Base-by-base conservation (phyloP, 306 rosid genomes). In the Delonix regia region DNA sequence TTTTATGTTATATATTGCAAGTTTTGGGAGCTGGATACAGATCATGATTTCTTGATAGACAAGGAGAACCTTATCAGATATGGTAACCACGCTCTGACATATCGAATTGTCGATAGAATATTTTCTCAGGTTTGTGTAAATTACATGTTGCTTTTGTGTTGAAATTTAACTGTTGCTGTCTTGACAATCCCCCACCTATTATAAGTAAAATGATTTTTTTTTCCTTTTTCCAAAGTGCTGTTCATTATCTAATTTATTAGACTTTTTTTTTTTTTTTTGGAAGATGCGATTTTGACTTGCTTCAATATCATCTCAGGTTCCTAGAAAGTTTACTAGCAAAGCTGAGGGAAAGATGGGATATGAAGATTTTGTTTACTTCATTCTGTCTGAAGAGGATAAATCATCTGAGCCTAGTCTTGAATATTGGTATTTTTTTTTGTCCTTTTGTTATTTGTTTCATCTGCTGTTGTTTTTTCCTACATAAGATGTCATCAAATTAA, bases 21-120 rank as follows among this genome's bases (percentile, higher is more conserved):
- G 86, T 96, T 96, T 79, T 96, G 99, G 99, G 99, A 96, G 96
- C 93, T 96, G 92, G 99, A 96, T 82, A 83, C 93, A 53, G 99
- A 96, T 80, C 99, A 96, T 61, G 99, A 96, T 87, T 96, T 96
- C 87, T 81, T 96, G 90, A 93, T 96, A 76, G 97, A 96, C 89
- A 96, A 96, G 82, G 99, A 96, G 86, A 96, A 91, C 85, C 97
- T 96, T 82, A 96, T 96, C 88, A 87, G 97, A 93, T 96, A 93
- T 89, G 99, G 99, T 81, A 96, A 93, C 89, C 98, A 96, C 71
- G 99, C 98, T 1, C 99, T 96, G 85, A 96, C 99, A 77, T 96
- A 96, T 81, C 89, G 99, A 80, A 96, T 96, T 79, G 99, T 96
- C 60, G 99, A 96, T 85, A 91, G 99, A 89, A 87, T 96, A 89